Percentiles rank a stretch among this genome's conserved stretches.
Evolutionary conservation across 352 stramenopile genomes (phyloP).

Genomic region (Stephanocyclus meneghinianus): DNA sequence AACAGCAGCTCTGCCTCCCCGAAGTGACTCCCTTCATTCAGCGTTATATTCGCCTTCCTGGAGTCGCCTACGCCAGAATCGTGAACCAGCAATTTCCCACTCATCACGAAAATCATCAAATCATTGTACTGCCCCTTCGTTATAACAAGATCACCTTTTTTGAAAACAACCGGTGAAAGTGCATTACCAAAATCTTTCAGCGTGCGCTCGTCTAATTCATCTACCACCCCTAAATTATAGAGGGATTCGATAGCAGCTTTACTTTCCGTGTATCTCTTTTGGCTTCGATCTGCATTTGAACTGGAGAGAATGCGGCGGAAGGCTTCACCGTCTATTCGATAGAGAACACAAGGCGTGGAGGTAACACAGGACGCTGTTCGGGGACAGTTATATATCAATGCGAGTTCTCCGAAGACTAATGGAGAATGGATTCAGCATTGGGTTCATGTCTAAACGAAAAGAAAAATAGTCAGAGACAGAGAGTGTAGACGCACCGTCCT

Average conservation of each 20-base stretch:
- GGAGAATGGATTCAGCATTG: neutral
- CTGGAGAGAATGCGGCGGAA: slow-evolving; percentile 61
- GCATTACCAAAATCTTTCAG: slow-evolving; percentile 72
- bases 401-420: slow-evolving; percentile 73
- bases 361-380: slow-evolving; percentile 83
- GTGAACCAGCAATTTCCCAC: slow-evolving; percentile 85
- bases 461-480: neutral
- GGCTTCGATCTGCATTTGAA: slow-evolving; percentile 70
- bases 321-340: slow-evolving; percentile 53
- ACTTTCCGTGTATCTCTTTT: slow-evolving; percentile 59
- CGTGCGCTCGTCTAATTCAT: slow-evolving; percentile 43
- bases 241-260: slow-evolving; percentile 44
- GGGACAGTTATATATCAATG: slow-evolving; percentile 89
- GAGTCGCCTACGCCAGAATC: slow-evolving; percentile 69
- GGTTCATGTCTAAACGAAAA: no score
- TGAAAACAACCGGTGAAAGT: slow-evolving; percentile 78
- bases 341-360: slow-evolving; percentile 55
- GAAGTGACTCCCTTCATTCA: slow-evolving; percentile 90
- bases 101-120: slow-evolving; percentile 95
- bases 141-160: slow-evolving; percentile 90
- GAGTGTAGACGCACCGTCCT: slow-evolving; percentile 5
- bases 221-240: slow-evolving; percentile 46
- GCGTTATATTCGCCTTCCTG: slow-evolving; percentile 77
- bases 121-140: slow-evolving; percentile 90
- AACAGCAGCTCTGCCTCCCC: slow-evolving; percentile 89